Evolutionary conservation across 2,329 filamentous ascomycete genomes (phyloP), one percentile per base, ranked within the genome.

Genomic region (Geosmithia putterillii): DNA sequence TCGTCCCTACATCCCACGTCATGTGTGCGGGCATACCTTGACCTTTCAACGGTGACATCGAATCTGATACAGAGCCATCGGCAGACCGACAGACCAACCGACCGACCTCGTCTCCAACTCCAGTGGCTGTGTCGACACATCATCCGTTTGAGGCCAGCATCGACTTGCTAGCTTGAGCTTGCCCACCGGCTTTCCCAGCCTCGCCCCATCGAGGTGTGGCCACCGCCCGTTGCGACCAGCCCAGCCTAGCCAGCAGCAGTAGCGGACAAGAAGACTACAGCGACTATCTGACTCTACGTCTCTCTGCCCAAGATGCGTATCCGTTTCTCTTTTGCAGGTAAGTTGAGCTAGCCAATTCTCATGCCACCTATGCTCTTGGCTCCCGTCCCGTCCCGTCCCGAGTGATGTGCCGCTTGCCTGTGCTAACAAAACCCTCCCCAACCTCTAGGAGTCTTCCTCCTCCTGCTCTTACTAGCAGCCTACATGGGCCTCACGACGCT

Each of bases 321-420:
- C 67, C 79, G 89, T 57, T 76, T 88, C 55, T 83, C 85, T 44
- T 94, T 95, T 59, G 87, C 87, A 67, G 86, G 89, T 92, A 69
- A 57, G 77, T 48, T 23, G 40, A 21, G 43, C 40, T 36, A 40
- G 28, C 28, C 23, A 7, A 7, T 10, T 25, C 23, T 25, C 23
- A 7, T 25, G 7, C 23, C n/a, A n/a, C n/a, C n/a, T n/a, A n/a
- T n/a, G n/a, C n/a, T n/a, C n/a, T n/a, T n/a, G n/a, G n/a, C n/a
- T n/a, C n/a, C n/a, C n/a, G n/a, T n/a, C n/a, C n/a, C n/a, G n/a
- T n/a, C n/a, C n/a, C n/a, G n/a, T n/a, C n/a, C n/a, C 15, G 9
- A 14, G 19, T 42, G 14, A 15, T 38, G 9, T 36, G 38, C 20
- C 32, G 38, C 40, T 22, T 25, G 23, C 23, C 23, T 25, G 7